phyloP scores from a whole-genome alignment of 306 rosid species.

The Prunus dulcis region DNA sequence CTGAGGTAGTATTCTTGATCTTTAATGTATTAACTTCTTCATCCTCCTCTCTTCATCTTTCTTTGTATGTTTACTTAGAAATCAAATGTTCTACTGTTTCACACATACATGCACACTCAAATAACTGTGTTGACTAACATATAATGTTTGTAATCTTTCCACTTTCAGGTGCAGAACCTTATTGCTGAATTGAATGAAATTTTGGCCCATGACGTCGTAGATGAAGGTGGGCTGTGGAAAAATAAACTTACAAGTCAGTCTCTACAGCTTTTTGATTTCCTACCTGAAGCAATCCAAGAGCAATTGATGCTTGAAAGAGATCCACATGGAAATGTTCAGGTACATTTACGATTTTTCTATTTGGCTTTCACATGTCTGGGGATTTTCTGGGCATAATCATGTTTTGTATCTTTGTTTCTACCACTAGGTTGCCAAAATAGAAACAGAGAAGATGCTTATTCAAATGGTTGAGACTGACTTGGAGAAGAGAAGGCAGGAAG shows the following conservation, averaged over 20 bases:
- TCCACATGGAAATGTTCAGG: slow-evolving; percentile 99
- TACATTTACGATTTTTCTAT: slow-evolving; percentile 20
- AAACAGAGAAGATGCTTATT: slow-evolving; percentile 99
- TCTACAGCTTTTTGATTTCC: slow-evolving; percentile 74
- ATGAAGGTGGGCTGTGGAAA: slow-evolving; percentile 89
- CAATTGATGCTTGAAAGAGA: slow-evolving; percentile 99
- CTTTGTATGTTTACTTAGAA: not conserved
- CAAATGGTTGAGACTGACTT: slow-evolving; percentile 97
- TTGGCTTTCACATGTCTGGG: slow-evolving; percentile 12
- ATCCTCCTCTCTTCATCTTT: not conserved
- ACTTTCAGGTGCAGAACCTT: slow-evolving; percentile 85
- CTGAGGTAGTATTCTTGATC: slow-evolving; percentile 68
- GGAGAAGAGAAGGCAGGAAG: slow-evolving; percentile 77
- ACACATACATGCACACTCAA: not conserved
- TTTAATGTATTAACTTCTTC: slow-evolving; percentile 4
- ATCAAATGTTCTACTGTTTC: not conserved
- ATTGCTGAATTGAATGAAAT: slow-evolving; percentile 95
- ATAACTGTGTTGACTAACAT: slow-evolving; percentile 5
- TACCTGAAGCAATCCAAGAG: slow-evolving; percentile 97
- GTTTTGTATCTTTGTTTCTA: slow-evolving; percentile 13
- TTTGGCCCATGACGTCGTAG: slow-evolving; percentile 74
- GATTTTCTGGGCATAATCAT: slow-evolving; percentile 5
- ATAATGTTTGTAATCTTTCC: slow-evolving; percentile 23
- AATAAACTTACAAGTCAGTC: slow-evolving; percentile 82
- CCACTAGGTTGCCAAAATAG: slow-evolving; percentile 89